Evolutionary conservation across 2,329 filamentous ascomycete species (phyloP).

Genomic region (Microcyclospora pomicola): DNA sequence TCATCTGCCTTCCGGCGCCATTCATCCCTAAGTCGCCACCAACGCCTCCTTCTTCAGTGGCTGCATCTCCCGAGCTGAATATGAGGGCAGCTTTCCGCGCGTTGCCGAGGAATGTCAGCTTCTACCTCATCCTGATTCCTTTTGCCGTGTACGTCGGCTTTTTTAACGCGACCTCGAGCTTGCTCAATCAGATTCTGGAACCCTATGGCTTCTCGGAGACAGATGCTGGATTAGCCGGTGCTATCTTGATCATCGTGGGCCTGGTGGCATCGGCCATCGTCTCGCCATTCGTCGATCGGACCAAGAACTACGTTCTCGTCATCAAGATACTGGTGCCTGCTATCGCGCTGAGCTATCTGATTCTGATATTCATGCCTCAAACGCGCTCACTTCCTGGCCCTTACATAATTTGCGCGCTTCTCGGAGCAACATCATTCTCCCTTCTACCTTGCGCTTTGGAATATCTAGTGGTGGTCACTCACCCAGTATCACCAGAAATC

Average conservation of each 20-base stretch:
- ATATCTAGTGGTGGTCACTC: constrained; percentile 72
- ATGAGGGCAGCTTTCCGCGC: constrained; percentile 37
- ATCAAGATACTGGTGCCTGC: constrained; percentile 65
- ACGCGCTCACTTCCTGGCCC: constrained; percentile 50
- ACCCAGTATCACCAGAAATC: constrained; percentile 76
- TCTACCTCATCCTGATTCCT: constrained; percentile 70
- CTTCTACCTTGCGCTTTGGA: constrained; percentile 77
- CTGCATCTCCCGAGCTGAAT: constrained; percentile 40
- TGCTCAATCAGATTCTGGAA: constrained; percentile 78
- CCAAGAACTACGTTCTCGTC: constrained; percentile 60
- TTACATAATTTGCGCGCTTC: constrained; percentile 58
- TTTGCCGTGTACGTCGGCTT: constrained; percentile 76
- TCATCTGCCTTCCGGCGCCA: constrained; percentile 59
- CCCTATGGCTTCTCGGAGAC: constrained; percentile 77
- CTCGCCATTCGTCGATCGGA: constrained; percentile 72
- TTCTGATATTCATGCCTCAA: constrained; percentile 66
- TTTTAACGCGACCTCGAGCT: constrained; percentile 82
- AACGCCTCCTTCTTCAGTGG: constrained; percentile 59
- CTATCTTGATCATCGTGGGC: constrained; percentile 76
- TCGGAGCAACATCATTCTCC: constrained; percentile 68
- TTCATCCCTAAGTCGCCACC: constrained; percentile 67
- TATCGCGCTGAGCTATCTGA: constrained; percentile 53
- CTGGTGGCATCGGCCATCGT: constrained; percentile 62
- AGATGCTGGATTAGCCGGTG: constrained; percentile 79
- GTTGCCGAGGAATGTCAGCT: constrained; percentile 46